These are phyloP conservation scores for Candolleomyces eurysporus DNA, from an alignment of 768 basidiomycete genomes.

Conservation along the genomic window DNA sequence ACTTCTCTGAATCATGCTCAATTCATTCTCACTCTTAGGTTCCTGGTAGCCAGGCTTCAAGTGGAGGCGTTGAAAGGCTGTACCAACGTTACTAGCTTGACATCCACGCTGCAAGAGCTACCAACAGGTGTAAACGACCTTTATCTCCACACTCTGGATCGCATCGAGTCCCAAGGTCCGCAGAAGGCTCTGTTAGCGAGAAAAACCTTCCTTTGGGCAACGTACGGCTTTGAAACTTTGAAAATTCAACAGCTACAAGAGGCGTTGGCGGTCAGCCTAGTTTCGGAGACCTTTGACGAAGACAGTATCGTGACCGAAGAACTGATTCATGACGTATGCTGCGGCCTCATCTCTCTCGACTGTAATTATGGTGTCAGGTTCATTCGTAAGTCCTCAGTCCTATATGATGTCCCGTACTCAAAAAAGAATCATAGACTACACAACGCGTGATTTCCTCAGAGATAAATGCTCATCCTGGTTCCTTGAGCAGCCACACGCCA, in stretches of 20 bases:
- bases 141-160: background rate
- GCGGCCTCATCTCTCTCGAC: background rate
- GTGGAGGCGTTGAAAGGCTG: background rate
- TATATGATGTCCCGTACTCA: too few species aligned
- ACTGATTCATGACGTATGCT: background rate
- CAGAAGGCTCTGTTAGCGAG: background rate
- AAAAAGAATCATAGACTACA: conserved; percentile 9
- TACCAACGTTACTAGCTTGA: background rate
- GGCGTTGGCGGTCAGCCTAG: background rate
- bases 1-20: too few species aligned
- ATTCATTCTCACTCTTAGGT: background rate
- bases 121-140: conserved; percentile 1
- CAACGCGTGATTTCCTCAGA: background rate
- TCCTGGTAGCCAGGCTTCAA: conserved; percentile 5
- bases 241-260: background rate
- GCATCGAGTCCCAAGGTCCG: background rate
- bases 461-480: too few species aligned
- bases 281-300: background rate
- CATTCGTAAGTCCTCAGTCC: background rate
- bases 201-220: background rate
- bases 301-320: background rate
- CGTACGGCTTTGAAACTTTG: background rate
- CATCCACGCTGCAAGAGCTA: background rate
- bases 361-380: background rate
- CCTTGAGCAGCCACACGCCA: too few species aligned